Conservation (phyloP, 805 yeast species). For the Candida chauliodis region DNA sequence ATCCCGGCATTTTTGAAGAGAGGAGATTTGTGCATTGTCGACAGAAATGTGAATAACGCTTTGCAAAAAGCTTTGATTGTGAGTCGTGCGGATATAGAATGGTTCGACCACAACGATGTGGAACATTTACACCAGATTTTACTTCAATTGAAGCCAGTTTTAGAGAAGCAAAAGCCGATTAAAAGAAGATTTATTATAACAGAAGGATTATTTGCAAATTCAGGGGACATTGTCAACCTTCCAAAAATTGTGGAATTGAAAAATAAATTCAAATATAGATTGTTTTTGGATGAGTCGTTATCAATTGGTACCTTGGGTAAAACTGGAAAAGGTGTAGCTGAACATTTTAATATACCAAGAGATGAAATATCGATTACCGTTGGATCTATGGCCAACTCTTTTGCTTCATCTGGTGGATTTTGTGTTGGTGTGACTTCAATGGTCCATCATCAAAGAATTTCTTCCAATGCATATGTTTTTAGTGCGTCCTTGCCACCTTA, state of each 20-base stretch:
- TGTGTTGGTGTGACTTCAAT: slow-evolving; percentile 82
- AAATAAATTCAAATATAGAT: slow-evolving; percentile 76
- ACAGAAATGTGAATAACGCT: slow-evolving; percentile 68
- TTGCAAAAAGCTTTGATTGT: slow-evolving; percentile 85
- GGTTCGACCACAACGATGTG: slow-evolving; percentile 87
- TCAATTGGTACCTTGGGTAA: slow-evolving; percentile 84
- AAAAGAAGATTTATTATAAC: slow-evolving; percentile 88
- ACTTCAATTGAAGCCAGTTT: slow-evolving; percentile 54
- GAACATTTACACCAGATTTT: slow-evolving; percentile 72
- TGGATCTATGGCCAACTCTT: slow-evolving; percentile 78
- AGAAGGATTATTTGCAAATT: slow-evolving; percentile 80
- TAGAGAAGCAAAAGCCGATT: slow-evolving; percentile 66
- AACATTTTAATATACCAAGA: slow-evolving; percentile 66
- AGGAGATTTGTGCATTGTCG: slow-evolving; percentile 90
- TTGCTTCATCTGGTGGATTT: slow-evolving; percentile 90
- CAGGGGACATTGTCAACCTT: slow-evolving; percentile 77
- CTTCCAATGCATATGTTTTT: slow-evolving; percentile 85
- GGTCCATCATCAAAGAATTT: slow-evolving; percentile 89
- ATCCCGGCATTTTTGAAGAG: slow-evolving; percentile 92
- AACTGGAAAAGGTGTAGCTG: slow-evolving; percentile 83
- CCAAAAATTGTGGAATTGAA: slow-evolving; percentile 69
- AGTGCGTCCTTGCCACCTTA: slow-evolving; percentile 95
- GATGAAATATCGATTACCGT: slow-evolving; percentile 77
- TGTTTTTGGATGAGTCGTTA: slow-evolving; percentile 82
- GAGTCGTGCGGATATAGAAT: slow-evolving; percentile 80